Base-by-base conservation (phyloP, 208 protist species). In the Crithidia thermophila region DNA sequence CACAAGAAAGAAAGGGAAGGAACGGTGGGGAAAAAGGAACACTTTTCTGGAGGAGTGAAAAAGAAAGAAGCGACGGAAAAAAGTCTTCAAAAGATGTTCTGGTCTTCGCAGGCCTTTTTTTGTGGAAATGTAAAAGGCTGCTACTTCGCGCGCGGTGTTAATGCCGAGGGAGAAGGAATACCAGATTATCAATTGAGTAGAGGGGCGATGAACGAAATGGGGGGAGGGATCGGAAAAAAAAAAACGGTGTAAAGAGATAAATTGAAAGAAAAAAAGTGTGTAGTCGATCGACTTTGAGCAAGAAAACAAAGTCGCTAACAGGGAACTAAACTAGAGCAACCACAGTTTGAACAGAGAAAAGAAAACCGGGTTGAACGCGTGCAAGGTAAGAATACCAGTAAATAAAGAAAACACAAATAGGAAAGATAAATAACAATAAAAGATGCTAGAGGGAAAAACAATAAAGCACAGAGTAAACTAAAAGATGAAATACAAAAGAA, bases 201-300 rank as follows among this genome's bases (percentile, higher is more conserved):
- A 47, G 60, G 27, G 45, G 47, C 23, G 21, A 27, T 47, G 20
- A 28, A 71, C 33, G 49, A 60, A 45, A 60, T 40, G 34, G 55
- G 23, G 31, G 33, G 30, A 53, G 23, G 28, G 8, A 55, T 11
- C 52, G 14, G 65, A 53, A 67, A 9, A 62, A 49, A 31, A 4
- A 55, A 55, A 72, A 58, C 31, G 14, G 69, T 10, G 8, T 20
- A 56, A 43, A 14, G 30, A 67, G 13, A 30, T 30, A 59, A 66
- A 43, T 30, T 27, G 31, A 37, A 65, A 59, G 3, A 58, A 51
- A 49, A 63, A 39, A 64, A 13, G 27, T 28, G 18, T 58, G n/a
- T 20, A 58, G 10, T 14, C 6, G 27, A 39, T 9, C 25, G 3
- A 36, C 46, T 55, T 49, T 64, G 68, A 49, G 0, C 23, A 64